Conservation (phyloP, 2,329 filamentous ascomycete species). For the Ascochyta lentis region DNA sequence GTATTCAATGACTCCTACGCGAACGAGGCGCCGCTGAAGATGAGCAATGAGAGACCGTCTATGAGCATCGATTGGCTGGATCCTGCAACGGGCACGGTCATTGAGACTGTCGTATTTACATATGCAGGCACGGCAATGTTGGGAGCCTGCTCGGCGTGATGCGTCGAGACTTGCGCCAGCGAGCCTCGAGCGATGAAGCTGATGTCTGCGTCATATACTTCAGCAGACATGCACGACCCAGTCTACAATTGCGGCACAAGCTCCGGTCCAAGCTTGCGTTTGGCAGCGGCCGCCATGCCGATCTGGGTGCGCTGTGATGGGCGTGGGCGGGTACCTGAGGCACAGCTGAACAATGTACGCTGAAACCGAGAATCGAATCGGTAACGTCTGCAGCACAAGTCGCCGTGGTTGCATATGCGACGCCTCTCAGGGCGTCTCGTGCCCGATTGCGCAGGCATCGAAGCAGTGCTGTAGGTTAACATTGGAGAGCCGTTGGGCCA, state of each 20-base stretch:
- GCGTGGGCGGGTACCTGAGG: slow-evolving; percentile 26
- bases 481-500: slow-evolving; percentile 17
- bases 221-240: slow-evolving; percentile 19
- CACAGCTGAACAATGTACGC: slow-evolving; percentile 26
- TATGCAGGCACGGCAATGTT: not conserved
- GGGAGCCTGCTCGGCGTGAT: not conserved
- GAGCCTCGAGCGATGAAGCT: slow-evolving; percentile 6
- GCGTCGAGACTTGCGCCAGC: slow-evolving; percentile 4
- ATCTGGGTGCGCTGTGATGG: slow-evolving; percentile 21
- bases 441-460: slow-evolving; percentile 22
- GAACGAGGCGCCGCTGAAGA: slow-evolving; percentile 6
- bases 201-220: slow-evolving; percentile 3
- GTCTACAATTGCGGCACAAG: slow-evolving; percentile 23
- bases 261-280: slow-evolving; percentile 22
- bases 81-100: not conserved
- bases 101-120: slow-evolving; percentile 1
- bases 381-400: slow-evolving; percentile 17
- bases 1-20: not conserved
- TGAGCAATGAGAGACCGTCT: not conserved
- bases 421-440: slow-evolving; percentile 2
- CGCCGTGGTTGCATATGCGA: slow-evolving; percentile 21
- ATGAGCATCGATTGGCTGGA: slow-evolving; percentile 2
- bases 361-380: slow-evolving; percentile 8
- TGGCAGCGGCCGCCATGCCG: slow-evolving; percentile 35
- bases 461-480: slow-evolving; percentile 1